Conservation (phyloP, 2,329 filamentous ascomycete species). For the Pyricularia pennisetigena region DNA sequence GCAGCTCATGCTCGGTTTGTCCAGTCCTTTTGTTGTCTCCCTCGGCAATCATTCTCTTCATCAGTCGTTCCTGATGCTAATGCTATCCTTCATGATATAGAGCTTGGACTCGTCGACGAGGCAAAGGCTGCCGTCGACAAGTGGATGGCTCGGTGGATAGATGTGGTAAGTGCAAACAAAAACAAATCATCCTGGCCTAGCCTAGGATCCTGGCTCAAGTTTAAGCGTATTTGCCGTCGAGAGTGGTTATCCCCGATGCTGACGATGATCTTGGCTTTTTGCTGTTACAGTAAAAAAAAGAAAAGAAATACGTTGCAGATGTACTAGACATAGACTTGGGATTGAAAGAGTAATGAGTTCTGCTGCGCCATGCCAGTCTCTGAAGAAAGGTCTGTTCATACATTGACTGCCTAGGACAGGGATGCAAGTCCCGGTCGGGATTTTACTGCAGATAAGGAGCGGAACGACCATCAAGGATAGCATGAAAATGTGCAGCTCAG, state of each 20-base stretch:
- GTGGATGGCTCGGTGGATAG: conserved; percentile 63
- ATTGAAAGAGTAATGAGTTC: too few relatives aligned
- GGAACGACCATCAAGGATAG: too few relatives aligned
- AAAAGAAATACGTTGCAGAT: too few relatives aligned
- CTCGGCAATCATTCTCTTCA: neutral
- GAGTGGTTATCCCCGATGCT: neutral
- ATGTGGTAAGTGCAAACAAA: conserved; percentile 16
- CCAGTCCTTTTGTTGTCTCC: neutral
- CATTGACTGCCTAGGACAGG: too few relatives aligned
- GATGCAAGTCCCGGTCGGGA: too few relatives aligned
- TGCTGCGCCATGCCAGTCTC: too few relatives aligned
- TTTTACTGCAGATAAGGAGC: too few relatives aligned
- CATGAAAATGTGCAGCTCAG: too few relatives aligned
- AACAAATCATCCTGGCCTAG: neutral
- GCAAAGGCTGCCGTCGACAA: conserved; percentile 52
- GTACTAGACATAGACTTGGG: too few relatives aligned
- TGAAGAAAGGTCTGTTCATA: too few relatives aligned
- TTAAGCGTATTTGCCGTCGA: neutral
- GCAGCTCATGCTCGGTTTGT: conserved; percentile 48
- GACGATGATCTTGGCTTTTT: neutral
- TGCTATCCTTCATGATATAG: conserved; percentile 14
- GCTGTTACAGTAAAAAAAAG: neutral
- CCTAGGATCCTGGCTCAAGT: neutral
- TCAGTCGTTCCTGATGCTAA: neutral
- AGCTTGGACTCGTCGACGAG: conserved; percentile 59